Evolutionary conservation across 2,329 filamentous ascomycete species (phyloP).

Genomic region (Myriosclerotinia duriaeana): DNA sequence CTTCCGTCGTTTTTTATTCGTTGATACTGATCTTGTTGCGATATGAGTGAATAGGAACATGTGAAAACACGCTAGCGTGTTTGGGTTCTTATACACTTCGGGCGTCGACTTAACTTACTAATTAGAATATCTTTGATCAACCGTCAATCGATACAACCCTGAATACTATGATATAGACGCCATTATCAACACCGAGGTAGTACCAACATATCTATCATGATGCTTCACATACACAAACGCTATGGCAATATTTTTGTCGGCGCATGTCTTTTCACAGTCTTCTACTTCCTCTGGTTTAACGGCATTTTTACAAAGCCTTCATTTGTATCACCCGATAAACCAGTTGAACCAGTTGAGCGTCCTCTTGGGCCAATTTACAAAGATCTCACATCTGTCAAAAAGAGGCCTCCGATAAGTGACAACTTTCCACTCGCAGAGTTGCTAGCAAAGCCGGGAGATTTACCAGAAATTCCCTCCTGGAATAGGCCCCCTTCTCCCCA

Average conservation of each 20-base stretch:
- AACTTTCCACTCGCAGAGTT: background rate
- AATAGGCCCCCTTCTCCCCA: conserved; percentile 29
- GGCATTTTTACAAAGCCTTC: background rate
- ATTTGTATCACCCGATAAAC: background rate
- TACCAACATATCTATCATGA: background rate
- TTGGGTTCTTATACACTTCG: background rate
- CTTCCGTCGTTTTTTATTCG: background rate
- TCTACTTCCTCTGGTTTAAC: background rate
- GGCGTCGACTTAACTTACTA: background rate
- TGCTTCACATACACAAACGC: background rate
- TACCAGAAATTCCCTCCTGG: background rate
- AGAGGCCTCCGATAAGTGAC: background rate
- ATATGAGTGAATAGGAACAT: background rate
- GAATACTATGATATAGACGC: background rate
- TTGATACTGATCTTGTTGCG: background rate
- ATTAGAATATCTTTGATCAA: background rate
- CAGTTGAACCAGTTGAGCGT: background rate
- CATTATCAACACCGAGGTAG: background rate
- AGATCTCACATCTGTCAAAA: background rate
- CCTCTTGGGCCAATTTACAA: background rate
- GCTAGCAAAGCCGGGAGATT: background rate
- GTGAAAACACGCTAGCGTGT: background rate
- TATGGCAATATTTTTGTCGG: background rate
- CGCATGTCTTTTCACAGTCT: background rate
- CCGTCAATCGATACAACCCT: background rate